These are phyloP conservation scores for Haberlea rhodopensis DNA, from an alignment of 257 asterid genomes.

Conservation along the genomic window DNA sequence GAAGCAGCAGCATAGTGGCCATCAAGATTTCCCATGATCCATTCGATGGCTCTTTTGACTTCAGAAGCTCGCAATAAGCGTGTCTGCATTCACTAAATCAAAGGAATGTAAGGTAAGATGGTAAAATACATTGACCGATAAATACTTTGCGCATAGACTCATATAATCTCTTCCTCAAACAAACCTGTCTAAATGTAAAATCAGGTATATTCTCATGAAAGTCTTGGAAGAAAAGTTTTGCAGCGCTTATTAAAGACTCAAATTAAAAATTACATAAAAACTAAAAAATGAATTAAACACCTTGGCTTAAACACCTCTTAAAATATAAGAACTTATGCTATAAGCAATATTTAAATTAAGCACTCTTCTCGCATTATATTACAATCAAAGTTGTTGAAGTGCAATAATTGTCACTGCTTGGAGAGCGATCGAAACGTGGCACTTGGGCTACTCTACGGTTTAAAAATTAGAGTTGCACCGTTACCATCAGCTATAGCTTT, in stretches of 20 bases:
- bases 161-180: neutral
- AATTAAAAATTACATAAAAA: neutral
- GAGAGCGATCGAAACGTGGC: too few relatives aligned
- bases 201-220: neutral
- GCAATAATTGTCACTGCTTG: too few relatives aligned
- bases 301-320: neutral
- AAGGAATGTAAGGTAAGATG: conserved; percentile 33
- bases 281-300: conserved; percentile 7
- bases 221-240: conserved; percentile 7
- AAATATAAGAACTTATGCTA: neutral
- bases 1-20: conserved; percentile 99
- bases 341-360: neutral
- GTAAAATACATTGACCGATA: neutral
- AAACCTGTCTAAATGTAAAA: neutral
- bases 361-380: neutral
- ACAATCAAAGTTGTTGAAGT: too few relatives aligned
- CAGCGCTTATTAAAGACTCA: neutral
- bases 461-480: too few relatives aligned
- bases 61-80: conserved; percentile 89
- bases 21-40: conserved; percentile 88
- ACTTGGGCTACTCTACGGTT: too few relatives aligned
- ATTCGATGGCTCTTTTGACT: conserved; percentile 88
- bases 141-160: neutral
- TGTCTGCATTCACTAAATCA: conserved; percentile 97
- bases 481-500: too few relatives aligned